phyloP scores from a whole-genome alignment of 2,329 filamentous ascomycete genomes.

The Biscogniauxia mediterranea region DNA sequence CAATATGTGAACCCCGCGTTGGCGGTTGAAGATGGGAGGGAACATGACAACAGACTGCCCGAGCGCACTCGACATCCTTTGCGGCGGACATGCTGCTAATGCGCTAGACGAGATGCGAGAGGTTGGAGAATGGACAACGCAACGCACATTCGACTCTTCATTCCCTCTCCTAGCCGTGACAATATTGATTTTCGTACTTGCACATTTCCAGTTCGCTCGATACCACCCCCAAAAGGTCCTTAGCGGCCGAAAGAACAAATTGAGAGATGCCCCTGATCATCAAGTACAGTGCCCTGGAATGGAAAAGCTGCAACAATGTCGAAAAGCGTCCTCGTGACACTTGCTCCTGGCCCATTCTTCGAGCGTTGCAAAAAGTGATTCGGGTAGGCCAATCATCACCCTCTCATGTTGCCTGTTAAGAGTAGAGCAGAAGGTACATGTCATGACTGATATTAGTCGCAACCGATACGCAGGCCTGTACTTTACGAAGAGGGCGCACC shows the following conservation, averaged over 20 bases:
- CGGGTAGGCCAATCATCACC: slow-evolving; percentile 22
- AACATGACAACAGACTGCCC: slow-evolving; percentile 10
- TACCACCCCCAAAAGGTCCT: slow-evolving; percentile 7
- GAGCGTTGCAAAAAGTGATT: slow-evolving; percentile 17
- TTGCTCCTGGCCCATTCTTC: slow-evolving; percentile 23
- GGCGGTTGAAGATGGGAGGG: slow-evolving; percentile 1
- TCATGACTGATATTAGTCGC: slow-evolving; percentile 20
- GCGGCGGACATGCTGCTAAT: background rate
- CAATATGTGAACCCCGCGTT: slow-evolving; percentile 5
- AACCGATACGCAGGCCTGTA: slow-evolving; percentile 15
- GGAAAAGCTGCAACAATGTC: slow-evolving; percentile 17
- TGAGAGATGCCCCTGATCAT: slow-evolving; percentile 19
- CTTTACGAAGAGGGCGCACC: slow-evolving; percentile 13
- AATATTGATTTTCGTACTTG: background rate
- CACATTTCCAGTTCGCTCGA: background rate
- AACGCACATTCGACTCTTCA: slow-evolving; percentile 3
- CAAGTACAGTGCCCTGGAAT: slow-evolving; percentile 16
- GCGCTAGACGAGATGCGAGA: background rate
- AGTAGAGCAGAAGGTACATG: slow-evolving; percentile 18
- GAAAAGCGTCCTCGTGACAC: slow-evolving; percentile 26
- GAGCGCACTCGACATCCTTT: slow-evolving; percentile 4
- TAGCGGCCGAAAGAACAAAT: slow-evolving; percentile 9
- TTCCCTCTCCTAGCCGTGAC: background rate
- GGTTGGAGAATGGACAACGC: background rate
- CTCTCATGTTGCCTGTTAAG: slow-evolving; percentile 12